These are phyloP conservation scores for Tothia fuscella DNA, from an alignment of 2,329 filamentous ascomycete genomes.

Conservation along the genomic window DNA sequence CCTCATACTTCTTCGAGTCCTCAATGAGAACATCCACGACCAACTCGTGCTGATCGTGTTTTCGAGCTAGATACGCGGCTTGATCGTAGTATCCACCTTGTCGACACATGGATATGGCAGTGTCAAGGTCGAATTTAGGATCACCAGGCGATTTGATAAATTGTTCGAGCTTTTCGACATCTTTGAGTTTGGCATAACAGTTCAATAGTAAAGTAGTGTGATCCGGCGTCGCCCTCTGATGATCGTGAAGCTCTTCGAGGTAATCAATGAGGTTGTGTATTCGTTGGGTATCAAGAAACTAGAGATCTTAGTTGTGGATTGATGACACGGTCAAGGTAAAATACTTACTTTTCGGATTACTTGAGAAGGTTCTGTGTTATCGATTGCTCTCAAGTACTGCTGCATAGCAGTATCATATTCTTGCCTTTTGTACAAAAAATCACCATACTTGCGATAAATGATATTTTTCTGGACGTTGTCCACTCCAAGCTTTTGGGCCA, in stretches of 20 bases:
- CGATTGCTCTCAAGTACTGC: slow-evolving; percentile 91
- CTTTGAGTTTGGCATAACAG: slow-evolving; percentile 95
- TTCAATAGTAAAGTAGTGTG: slow-evolving; percentile 92
- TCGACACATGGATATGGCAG: slow-evolving; percentile 92
- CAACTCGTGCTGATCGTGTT: slow-evolving; percentile 85
- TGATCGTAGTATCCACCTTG: slow-evolving; percentile 96
- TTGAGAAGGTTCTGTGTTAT: slow-evolving; percentile 90
- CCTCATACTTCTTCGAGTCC: slow-evolving; percentile 79
- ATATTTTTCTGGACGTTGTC: slow-evolving; percentile 72
- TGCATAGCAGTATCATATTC: slow-evolving; percentile 99
- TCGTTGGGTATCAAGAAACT: slow-evolving; percentile 92
- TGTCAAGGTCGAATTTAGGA: slow-evolving; percentile 92
- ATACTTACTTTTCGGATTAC: slow-evolving; percentile 70
- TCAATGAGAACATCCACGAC: slow-evolving; percentile 95
- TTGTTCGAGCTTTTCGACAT: slow-evolving; percentile 87
- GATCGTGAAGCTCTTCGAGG: slow-evolving; percentile 88
- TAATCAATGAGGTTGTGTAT: slow-evolving; percentile 98
- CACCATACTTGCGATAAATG: slow-evolving; percentile 88
- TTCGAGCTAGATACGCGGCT: slow-evolving; percentile 86
- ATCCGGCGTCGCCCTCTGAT: slow-evolving; percentile 83
- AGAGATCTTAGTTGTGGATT: not conserved
- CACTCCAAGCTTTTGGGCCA: slow-evolving; percentile 80
- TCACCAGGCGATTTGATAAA: slow-evolving; percentile 95
- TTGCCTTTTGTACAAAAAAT: slow-evolving; percentile 86
- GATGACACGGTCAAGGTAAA: slow-evolving; percentile 12